These are phyloP conservation scores for Debaryomycetaceae sp. DNA, from an alignment of 1,139 yeast genomes.

Conservation along the genomic window DNA sequence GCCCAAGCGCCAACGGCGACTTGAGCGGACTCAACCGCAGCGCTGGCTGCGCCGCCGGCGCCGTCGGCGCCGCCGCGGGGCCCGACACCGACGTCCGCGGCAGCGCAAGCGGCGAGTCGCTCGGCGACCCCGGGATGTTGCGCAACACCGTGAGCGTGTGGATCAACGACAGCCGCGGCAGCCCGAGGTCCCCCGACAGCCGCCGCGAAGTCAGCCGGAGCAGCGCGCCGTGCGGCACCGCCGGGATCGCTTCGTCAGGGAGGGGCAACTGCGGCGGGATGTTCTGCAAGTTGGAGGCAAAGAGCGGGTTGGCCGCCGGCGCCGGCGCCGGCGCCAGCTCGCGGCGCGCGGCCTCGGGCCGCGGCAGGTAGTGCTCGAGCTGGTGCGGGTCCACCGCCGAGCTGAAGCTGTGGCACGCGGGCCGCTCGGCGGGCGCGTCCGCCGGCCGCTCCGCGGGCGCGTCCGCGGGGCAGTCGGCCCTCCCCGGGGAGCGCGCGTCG, in stretches of 20 bases:
- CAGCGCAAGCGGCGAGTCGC: constrained; percentile 42
- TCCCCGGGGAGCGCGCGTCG: too few species aligned
- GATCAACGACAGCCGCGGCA: constrained; percentile 41
- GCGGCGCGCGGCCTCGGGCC: neutral
- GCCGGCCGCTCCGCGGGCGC: too few species aligned
- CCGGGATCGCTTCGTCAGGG: constrained; percentile 51
- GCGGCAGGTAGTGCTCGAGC: neutral
- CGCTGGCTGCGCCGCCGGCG: too few species aligned
- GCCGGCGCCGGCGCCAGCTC: constrained; percentile 3
- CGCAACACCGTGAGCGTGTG: constrained; percentile 41
- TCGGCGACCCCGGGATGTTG: constrained; percentile 36
- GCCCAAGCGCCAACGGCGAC: constrained; percentile 1
- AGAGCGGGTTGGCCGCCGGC: constrained; percentile 18
- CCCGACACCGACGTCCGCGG: constrained; percentile 44
- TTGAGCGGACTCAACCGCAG: too few species aligned
- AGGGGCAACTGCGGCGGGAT: constrained; percentile 54
- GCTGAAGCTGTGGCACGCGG: constrained; percentile 12
- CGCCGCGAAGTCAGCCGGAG: constrained; percentile 33
- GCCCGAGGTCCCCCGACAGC: constrained; percentile 33
- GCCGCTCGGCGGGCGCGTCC: constrained; percentile 9
- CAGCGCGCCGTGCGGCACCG: constrained; percentile 33
- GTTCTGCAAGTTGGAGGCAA: constrained; percentile 33
- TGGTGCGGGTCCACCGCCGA: constrained; percentile 23
- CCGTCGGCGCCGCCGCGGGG: constrained; percentile 15
- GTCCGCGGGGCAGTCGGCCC: too few species aligned